A percentile compares a stretch with the other conserved stretches of the same genome.
Conservation (phyloP, 208 protist genomes). For the Leptomonas pyrrhocoris region DNA sequence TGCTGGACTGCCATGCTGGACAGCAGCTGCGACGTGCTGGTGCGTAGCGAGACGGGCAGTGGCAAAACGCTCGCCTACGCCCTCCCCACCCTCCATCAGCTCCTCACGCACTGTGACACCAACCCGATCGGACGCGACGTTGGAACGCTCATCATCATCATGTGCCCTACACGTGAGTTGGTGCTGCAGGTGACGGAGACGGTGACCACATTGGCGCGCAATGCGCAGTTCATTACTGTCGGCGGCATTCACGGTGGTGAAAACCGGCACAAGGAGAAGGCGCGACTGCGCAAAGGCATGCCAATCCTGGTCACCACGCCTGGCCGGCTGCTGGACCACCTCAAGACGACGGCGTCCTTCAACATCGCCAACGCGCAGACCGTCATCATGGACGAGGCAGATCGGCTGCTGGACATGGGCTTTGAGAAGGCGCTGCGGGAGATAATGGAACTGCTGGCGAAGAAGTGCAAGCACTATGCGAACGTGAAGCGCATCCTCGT, state of each 20-base stretch:
- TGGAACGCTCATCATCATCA: slow-evolving; percentile 81
- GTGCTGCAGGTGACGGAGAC: slow-evolving; percentile 87
- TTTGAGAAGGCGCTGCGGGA: slow-evolving; percentile 97
- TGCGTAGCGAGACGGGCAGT: slow-evolving; percentile 91
- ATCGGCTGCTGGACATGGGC: slow-evolving; percentile 99
- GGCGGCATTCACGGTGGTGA: slow-evolving; percentile 80
- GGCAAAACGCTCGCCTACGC: slow-evolving; percentile 95
- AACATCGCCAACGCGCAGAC: slow-evolving; percentile 71
- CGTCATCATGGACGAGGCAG: slow-evolving; percentile 98
- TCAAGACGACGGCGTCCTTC: slow-evolving; percentile 78
- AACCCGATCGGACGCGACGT: slow-evolving; percentile 68
- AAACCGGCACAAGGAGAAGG: slow-evolving; percentile 90
- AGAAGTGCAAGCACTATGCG: slow-evolving; percentile 75
- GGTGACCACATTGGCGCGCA: slow-evolving; percentile 68
- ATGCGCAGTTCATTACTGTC: slow-evolving; percentile 85
- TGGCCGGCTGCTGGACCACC: slow-evolving; percentile 89
- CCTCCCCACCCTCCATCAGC: slow-evolving; percentile 93
- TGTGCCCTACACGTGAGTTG: slow-evolving; percentile 88
- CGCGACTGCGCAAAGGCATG: slow-evolving; percentile 82
- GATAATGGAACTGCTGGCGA: slow-evolving; percentile 93
- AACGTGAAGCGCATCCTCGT: slow-evolving; percentile 97
- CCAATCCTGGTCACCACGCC: slow-evolving; percentile 85
- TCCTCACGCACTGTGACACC: slow-evolving; percentile 80
- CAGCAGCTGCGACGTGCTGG: slow-evolving; percentile 78
- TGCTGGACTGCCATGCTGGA: slow-evolving; percentile 91